phyloP scores from a whole-genome alignment of 1,139 yeast genomes.

The Blastobotrys serpentis region DNA sequence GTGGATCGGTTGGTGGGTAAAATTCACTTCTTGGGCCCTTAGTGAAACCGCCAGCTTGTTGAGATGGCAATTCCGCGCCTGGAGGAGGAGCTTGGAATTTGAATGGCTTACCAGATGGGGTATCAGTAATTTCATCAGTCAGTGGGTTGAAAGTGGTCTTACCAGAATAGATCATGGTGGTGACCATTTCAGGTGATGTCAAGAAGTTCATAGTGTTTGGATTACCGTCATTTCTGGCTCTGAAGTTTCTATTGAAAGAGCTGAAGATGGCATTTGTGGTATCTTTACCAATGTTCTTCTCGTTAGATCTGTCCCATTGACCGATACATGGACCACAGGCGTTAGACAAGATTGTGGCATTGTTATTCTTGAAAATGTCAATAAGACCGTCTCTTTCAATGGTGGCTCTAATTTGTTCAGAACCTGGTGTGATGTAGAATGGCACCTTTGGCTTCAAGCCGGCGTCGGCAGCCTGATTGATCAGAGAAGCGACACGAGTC shows the following conservation, averaged over 20 bases:
- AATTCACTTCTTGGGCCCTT: slow-evolving; percentile 71
- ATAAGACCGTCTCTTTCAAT: slow-evolving; percentile 91
- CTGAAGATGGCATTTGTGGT: slow-evolving; percentile 87
- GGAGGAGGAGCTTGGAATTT: slow-evolving; percentile 69
- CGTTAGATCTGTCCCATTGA: slow-evolving; percentile 82
- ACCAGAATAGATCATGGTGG: slow-evolving; percentile 94
- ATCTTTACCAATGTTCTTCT: slow-evolving; percentile 55
- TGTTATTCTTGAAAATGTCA: slow-evolving; percentile 74
- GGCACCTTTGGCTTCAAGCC: slow-evolving; percentile 93
- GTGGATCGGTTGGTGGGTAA: slow-evolving; percentile 66
- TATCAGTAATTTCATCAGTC: slow-evolving; percentile 62
- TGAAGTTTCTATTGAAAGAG: slow-evolving; percentile 93
- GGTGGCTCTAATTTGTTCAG: slow-evolving; percentile 98
- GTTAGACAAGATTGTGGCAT: slow-evolving; percentile 89
- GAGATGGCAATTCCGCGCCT: slow-evolving; percentile 80
- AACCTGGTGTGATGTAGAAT: slow-evolving; percentile 94
- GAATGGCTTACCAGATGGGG: slow-evolving; percentile 66
- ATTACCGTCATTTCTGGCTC: slow-evolving; percentile 97
- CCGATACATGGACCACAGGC: slow-evolving; percentile 99
- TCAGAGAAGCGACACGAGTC: slow-evolving; percentile 89
- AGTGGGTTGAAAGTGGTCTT: slow-evolving; percentile 85
- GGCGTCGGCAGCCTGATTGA: slow-evolving; percentile 75
- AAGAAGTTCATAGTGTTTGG: slow-evolving; percentile 94
- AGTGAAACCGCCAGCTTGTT: slow-evolving; percentile 58
- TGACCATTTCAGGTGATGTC: slow-evolving; percentile 95